Percentiles rank a stretch among this genome's conserved stretches.
These are phyloP conservation scores for Eucalyptus polybractea DNA, from an alignment of 345 rosid species.

Conservation along the genomic window DNA sequence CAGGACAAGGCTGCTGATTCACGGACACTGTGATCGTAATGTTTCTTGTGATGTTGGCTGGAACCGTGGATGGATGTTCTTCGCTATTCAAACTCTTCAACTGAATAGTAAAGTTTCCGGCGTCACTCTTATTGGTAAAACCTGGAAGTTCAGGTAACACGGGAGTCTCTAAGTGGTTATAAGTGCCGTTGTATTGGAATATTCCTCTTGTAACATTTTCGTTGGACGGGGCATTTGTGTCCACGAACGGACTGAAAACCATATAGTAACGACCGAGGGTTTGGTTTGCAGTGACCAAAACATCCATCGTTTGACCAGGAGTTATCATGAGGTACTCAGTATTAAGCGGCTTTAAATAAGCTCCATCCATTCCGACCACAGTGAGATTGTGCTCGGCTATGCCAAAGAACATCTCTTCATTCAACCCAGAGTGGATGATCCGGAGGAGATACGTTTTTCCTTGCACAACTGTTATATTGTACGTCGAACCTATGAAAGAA, in stretches of 20 bases:
- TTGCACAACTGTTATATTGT: neutral
- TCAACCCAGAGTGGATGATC: neutral
- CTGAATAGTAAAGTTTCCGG: neutral
- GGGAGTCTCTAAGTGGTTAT: neutral
- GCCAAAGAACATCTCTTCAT: neutral
- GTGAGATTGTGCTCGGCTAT: neutral
- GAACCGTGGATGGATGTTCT: neutral
- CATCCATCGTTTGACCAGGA: neutral
- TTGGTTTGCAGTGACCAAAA: neutral
- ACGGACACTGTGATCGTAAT: neutral
- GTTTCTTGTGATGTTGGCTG: neutral
- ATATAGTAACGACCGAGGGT: neutral
- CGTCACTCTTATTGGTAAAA: neutral
- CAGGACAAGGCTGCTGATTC: neutral
- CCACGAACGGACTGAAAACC: neutral
- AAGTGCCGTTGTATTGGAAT: neutral
- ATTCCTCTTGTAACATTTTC: neutral
- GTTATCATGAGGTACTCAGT: neutral
- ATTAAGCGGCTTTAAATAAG: neutral
- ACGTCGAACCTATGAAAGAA: rapidly evolving
- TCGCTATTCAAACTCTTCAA: neutral
- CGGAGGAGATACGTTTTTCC: neutral
- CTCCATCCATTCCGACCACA: neutral
- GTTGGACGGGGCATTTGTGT: neutral
- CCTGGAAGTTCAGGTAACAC: neutral